Conservation (phyloP, 2,329 filamentous ascomycete species). For the Teratosphaeriaceae sp. region DNA sequence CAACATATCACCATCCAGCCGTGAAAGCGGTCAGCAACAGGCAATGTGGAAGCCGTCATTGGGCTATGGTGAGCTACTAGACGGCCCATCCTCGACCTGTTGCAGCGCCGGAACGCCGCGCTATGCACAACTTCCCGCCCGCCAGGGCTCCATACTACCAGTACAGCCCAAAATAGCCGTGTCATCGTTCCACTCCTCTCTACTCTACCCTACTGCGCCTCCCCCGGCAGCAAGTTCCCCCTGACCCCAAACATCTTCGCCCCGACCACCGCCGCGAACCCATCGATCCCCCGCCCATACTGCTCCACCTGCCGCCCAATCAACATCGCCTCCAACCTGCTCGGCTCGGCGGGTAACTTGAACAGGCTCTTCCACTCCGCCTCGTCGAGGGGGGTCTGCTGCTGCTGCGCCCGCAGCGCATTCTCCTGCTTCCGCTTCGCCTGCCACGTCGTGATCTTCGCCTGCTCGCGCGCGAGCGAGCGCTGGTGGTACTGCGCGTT, state of each 20-base stretch:
- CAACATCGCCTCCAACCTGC: slow-evolving; percentile 84
- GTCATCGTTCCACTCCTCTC: too few species aligned
- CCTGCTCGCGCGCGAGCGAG: slow-evolving; percentile 85
- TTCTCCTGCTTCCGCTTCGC: slow-evolving; percentile 96
- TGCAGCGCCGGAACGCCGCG: too few species aligned
- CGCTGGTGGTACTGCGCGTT: slow-evolving; percentile 98
- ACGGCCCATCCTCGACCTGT: too few species aligned
- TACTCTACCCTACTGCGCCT: slow-evolving; percentile 25
- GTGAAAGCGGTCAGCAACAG: too few species aligned
- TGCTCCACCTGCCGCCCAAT: slow-evolving; percentile 96
- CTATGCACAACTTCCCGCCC: background rate
- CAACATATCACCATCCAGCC: too few species aligned
- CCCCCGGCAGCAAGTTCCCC: slow-evolving; percentile 56
- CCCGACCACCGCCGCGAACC: slow-evolving; percentile 83
- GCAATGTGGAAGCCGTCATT: too few species aligned
- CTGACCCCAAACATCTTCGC: slow-evolving; percentile 98
- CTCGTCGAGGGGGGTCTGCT: slow-evolving; percentile 83
- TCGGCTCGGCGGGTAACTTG: slow-evolving; percentile 94
- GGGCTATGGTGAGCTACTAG: too few species aligned
- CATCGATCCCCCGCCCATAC: slow-evolving; percentile 95
- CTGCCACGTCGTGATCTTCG: slow-evolving; percentile 96
- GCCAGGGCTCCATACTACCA: too few species aligned
- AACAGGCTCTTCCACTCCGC: slow-evolving; percentile 98
- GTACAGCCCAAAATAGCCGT: too few species aligned
- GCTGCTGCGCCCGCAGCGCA: slow-evolving; percentile 71